A percentile compares a stretch with the other conserved stretches of the same genome.
phyloP scores from a whole-genome alignment of 805 yeast genomes.

The Starmera pachycereana region DNA sequence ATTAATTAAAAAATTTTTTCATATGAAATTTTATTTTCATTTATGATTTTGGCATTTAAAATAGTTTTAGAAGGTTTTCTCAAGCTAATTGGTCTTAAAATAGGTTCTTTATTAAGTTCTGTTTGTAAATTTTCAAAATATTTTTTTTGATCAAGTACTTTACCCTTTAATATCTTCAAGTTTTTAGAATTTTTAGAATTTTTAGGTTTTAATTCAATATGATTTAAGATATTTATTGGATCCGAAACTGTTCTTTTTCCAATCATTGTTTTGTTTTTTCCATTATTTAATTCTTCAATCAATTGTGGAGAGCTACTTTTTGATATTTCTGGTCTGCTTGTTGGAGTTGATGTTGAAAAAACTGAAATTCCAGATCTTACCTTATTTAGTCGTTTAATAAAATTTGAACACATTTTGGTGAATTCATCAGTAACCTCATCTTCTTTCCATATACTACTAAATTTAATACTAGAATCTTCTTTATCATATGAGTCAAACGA shows the following conservation, averaged over 20 bases:
- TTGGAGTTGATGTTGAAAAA: not conserved
- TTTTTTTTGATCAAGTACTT: constrained; percentile 3
- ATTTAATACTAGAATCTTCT: not conserved
- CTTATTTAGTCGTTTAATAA: constrained; percentile 1
- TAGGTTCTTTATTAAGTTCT: not conserved
- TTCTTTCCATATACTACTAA: too few relatives aligned
- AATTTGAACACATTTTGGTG: constrained; percentile 1
- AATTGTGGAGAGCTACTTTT: too few relatives aligned
- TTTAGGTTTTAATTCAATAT: not conserved
- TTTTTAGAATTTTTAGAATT: not conserved
- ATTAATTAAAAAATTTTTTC: constrained; percentile 8
- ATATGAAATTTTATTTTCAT: constrained; percentile 12
- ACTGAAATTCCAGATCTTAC: not conserved
- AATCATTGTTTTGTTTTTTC: too few relatives aligned
- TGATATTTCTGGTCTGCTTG: not conserved
- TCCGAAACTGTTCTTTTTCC: too few relatives aligned
- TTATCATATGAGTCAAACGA: not conserved
- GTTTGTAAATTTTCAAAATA: constrained; percentile 11
- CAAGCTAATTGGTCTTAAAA: not conserved
- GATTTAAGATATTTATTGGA: not conserved
- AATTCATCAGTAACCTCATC: constrained; percentile 1
- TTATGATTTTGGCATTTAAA: constrained; percentile 11
- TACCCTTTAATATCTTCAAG: too few relatives aligned
- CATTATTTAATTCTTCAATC: too few relatives aligned
- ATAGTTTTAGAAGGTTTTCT: constrained; percentile 13